phyloP scores from a whole-genome alignment of 2,329 filamentous ascomycete species.

The Rosellinia necatrix region DNA sequence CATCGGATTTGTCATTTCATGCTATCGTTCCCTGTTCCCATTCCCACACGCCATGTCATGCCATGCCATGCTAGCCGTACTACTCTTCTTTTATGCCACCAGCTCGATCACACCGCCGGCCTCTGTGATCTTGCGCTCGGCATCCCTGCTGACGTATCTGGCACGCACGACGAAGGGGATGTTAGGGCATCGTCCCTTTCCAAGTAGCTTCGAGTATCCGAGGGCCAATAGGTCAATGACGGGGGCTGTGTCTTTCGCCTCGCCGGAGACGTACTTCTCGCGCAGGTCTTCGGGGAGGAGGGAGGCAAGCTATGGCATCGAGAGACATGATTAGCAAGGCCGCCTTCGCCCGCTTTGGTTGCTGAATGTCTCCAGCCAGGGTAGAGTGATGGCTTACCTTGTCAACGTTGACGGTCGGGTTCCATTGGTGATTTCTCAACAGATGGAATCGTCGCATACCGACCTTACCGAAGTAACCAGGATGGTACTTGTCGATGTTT shows the following conservation, averaged over 20 bases:
- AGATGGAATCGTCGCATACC: constrained; percentile 98
- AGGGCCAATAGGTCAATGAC: constrained; percentile 97
- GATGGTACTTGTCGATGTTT: constrained; percentile 83
- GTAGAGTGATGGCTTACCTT: constrained; percentile 64
- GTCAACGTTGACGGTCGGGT: constrained; percentile 97
- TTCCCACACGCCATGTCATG: constrained; percentile 15
- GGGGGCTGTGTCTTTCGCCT: constrained; percentile 87
- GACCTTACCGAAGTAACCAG: constrained; percentile 99
- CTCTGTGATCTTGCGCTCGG: constrained; percentile 98
- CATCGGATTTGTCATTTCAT: constrained; percentile 26
- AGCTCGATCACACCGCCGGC: constrained; percentile 72
- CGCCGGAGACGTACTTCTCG: constrained; percentile 82
- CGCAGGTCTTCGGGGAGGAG: constrained; percentile 92
- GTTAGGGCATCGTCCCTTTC: constrained; percentile 94
- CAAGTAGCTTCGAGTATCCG: constrained; percentile 98
- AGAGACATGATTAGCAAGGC: constrained; percentile 16
- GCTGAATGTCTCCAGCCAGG: too few relatives aligned
- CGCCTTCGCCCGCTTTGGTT: too few relatives aligned
- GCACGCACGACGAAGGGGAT: constrained; percentile 94
- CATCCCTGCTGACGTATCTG: constrained; percentile 92
- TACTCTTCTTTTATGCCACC: constrained; percentile 25
- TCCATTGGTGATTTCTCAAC: constrained; percentile 96
- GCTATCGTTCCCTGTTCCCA: constrained; percentile 26
- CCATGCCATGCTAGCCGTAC: not conserved
- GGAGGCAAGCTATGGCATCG: constrained; percentile 77